Base-by-base conservation (phyloP, 257 asterid genomes). In the Perilla frutescens region DNA sequence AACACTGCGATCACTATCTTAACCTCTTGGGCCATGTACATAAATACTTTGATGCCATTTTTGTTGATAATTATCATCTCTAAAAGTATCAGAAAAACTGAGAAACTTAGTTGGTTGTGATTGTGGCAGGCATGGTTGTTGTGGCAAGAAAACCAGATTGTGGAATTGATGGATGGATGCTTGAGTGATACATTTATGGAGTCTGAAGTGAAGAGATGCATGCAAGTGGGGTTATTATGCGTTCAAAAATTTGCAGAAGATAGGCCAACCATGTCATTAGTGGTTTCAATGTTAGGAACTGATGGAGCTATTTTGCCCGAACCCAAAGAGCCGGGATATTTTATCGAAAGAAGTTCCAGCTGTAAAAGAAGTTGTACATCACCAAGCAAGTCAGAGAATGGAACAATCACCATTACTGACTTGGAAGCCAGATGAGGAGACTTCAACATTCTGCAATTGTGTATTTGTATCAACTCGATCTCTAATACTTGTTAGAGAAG, bases 221-320 rank as follows among this genome's bases (percentile, higher is more conserved):
- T 85, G 4, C 90, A 85, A 5, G 86, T 85, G 32, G 85, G 73
- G 7, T 72, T 85, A 36, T 20, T 85, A 39, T 85, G 89, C 7
- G 82, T 80, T 20, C 26, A 20, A 1, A 20, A 20, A 20, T 20
- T 20, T 20, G 26, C 26, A 20, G 1, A 20, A 20, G 26, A 20
- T 20, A 20, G 26, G 26, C 26, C 26, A 20, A 20, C 1, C 1
- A 20, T 20, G 26, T 20, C 26, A 20, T 20, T 20, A 20, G 26
- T 20, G 26, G 26, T 20, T 20, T 20, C 26, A 1, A 20, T 20
- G 26, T 20, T 20, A 20, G 26, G 26, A 20, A 20, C 0, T 20
- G 26, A 20, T 20, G 26, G 26, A 20, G 26, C 1, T 20, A 20
- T 20, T 20, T 20, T 20, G 26, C 0, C 0, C 1, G 26, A 20